Base-by-base conservation (phyloP, 495 filamentous ascomycete genomes). In the Aspergillus conjunctus region DNA sequence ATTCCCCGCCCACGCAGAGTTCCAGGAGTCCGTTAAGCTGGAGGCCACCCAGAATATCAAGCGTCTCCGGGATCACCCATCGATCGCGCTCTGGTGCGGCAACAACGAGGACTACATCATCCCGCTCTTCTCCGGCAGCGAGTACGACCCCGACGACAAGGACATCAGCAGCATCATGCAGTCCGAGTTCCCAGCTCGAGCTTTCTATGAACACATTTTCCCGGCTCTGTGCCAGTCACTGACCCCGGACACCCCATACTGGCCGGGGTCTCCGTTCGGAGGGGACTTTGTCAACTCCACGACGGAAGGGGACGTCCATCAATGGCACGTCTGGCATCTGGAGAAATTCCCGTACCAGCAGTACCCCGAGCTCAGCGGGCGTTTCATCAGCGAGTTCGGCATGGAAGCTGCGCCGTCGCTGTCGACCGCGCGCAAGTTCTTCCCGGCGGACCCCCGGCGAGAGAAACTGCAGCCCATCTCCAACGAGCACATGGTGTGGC, bases 21-120 rank as follows among this genome's bases (percentile, higher is more conserved):
- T 48, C 44, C 44, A 21, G 44, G 18, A 18, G 44, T 48, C 44
- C 0, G 44, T 48, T 0, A 21, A 9, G 9, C n/a, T 21, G 1
- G 44, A 48, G 12, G 18, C 21, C 44, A 21, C 5, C 18, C 44
- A 48, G 44, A 48, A 21, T 48, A 48, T 48, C 44, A 48, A 48
- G 44, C 44, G 44, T 48, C 44, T 48, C 1, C 17, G 44, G n/a
- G n/a, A 48, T 22, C 44, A 48, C 5, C 44, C 44, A 48, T 48
- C 17, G 4, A 18, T 48, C 18, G 44, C 20, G 4, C 44, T 48
- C 21, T 48, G 44, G 44, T 48, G 44, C 21, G 44, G 44, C 4
- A 48, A 48, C 44, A 48, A 48, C 20, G 44, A 48, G 18, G 44
- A 48, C 20, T 48, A 48, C 18, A 48, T 48, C 20, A 48, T 48